Evolutionary conservation across 1,284 basidiomycete species (phyloP), one percentile per base, ranked within the genome.

Genomic region (Stereum hirsutum): DNA sequence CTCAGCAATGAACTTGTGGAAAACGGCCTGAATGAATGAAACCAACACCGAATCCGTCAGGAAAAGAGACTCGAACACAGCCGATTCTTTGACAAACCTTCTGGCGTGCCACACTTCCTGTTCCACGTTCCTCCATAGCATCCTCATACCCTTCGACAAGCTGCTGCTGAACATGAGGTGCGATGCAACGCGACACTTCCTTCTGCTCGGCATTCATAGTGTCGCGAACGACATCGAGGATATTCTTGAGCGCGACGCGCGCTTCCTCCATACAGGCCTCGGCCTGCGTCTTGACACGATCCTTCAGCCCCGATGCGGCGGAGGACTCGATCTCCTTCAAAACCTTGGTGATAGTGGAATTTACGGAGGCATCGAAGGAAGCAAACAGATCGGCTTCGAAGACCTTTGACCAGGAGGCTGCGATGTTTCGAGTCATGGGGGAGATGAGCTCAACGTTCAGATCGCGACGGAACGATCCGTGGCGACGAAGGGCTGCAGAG

Each of bases 321-420:
- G 71, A 68, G 1, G 61, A 59, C 49, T 75, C 70, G 25, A 80
- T 61, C 25, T 77, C 74, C 44, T 64, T 52, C 19, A 78, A 52
- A 2, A 79, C 59, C 28, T 63, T 57, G 42, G 59, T 57, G 47
- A 79, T 69, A 2, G 62, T 56, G 0, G 47, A 46, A 21, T 61
- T 56, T 6, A 66, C 63, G 5, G 62, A 55, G 17, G 52, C 48
- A 49, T 74, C 68, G 47, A 79, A 72, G 6, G 65, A 55, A 1
- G 57, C 62, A 52, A 80, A 78, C n/a, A 80, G 57, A 50, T 80
- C 73, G 0, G 68, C 64, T 53, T 80, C 75, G 50, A 80, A 81
- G 6, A 79, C 63, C 51, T 72, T 66, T 11, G 69, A 64, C 77
- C 76, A 81, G 2, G 72, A 69, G 41, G 66, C 63, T 1, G 77